Evolutionary conservation across 768 basidiomycete species (phyloP).

Genomic region (Pleurotus salmoneostramineus): DNA sequence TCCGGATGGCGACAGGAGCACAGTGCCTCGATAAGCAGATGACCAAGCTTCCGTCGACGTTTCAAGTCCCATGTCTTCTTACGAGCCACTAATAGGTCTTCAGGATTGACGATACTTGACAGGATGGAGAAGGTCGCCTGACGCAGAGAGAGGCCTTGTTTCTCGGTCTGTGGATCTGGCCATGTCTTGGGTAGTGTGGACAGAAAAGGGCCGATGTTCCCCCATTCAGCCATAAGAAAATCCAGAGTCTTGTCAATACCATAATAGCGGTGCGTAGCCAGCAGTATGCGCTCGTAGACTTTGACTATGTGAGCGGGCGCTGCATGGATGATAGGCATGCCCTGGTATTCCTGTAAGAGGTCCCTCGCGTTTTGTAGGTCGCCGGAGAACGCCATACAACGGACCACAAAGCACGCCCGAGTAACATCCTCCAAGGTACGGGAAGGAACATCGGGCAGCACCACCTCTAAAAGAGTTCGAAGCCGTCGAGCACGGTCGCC

Average conservation of each 20-base stretch:
- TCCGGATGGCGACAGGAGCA: constrained; percentile 24
- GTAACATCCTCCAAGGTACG: constrained; percentile 14
- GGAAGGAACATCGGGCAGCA: constrained; percentile 19
- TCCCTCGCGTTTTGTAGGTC: constrained; percentile 28
- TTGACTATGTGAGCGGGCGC: constrained; percentile 17
- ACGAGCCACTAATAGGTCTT: constrained; percentile 16
- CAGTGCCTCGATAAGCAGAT: constrained; percentile 38
- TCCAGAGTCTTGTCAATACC: constrained; percentile 30
- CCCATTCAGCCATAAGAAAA: constrained; percentile 36
- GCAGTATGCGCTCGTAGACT: constrained; percentile 34
- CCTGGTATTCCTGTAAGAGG: constrained; percentile 20
- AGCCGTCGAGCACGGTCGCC: constrained; percentile 33
- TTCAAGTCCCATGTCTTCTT: constrained; percentile 18
- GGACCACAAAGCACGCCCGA: constrained; percentile 25
- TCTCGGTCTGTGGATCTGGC: background rate
- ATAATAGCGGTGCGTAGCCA: constrained; percentile 27
- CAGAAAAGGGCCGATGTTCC: constrained; percentile 20
- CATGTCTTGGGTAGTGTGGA: background rate
- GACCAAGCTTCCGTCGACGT: constrained; percentile 26
- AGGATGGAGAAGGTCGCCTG: constrained; percentile 11
- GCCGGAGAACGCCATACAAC: constrained; percentile 31
- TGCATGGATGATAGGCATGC: constrained; percentile 14
- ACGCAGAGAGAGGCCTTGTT: constrained; percentile 11
- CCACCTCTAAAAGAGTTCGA: constrained; percentile 23
- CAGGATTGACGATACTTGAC: constrained; percentile 26